phyloP scores from a whole-genome alignment of 2,329 filamentous ascomycete species.

The Cadophora sp. region DNA sequence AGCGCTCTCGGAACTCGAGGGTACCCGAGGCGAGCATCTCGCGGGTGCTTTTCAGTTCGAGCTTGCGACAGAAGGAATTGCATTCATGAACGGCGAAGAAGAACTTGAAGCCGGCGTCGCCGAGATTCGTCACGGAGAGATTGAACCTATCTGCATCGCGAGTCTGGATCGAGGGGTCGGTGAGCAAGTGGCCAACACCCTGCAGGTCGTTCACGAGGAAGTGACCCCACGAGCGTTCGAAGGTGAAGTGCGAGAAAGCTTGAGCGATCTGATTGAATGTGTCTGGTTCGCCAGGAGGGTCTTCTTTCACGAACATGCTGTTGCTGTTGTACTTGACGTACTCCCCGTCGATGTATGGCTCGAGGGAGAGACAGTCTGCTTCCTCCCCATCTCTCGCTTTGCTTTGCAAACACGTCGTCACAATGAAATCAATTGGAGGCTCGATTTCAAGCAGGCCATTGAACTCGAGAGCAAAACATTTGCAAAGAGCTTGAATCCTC shows the following conservation, averaged over 20 bases:
- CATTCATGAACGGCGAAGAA: slow-evolving; percentile 49
- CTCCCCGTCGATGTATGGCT: slow-evolving; percentile 47
- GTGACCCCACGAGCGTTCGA: slow-evolving; percentile 49
- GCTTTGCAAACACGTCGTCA: slow-evolving; percentile 43
- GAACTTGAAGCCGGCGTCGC: slow-evolving; percentile 48
- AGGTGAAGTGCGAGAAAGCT: slow-evolving; percentile 53
- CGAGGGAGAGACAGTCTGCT: slow-evolving; percentile 44
- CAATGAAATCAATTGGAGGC: slow-evolving; percentile 46
- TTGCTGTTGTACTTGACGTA: slow-evolving; percentile 52
- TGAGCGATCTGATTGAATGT: slow-evolving; percentile 46
- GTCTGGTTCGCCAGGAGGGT: slow-evolving; percentile 26
- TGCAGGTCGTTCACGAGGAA: slow-evolving; percentile 49
- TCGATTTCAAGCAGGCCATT: slow-evolving; percentile 43
- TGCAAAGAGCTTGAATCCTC: slow-evolving; percentile 50
- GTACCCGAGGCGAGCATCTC: slow-evolving; percentile 35
- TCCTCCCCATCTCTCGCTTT: slow-evolving; percentile 31
- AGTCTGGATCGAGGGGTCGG: slow-evolving; percentile 50
- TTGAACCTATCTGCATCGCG: slow-evolving; percentile 45
- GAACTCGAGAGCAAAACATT: slow-evolving; percentile 51
- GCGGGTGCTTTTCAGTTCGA: slow-evolving; percentile 42
- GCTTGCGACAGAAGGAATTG: slow-evolving; percentile 45
- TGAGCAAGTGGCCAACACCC: slow-evolving; percentile 47
- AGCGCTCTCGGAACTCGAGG: slow-evolving; percentile 44
- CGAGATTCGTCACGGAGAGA: slow-evolving; percentile 46
- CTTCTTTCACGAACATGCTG: slow-evolving; percentile 44